These are phyloP conservation scores for Aegilops tauschii DNA, from an alignment of 176 grass and related monocot species.

Conservation along the genomic window DNA sequence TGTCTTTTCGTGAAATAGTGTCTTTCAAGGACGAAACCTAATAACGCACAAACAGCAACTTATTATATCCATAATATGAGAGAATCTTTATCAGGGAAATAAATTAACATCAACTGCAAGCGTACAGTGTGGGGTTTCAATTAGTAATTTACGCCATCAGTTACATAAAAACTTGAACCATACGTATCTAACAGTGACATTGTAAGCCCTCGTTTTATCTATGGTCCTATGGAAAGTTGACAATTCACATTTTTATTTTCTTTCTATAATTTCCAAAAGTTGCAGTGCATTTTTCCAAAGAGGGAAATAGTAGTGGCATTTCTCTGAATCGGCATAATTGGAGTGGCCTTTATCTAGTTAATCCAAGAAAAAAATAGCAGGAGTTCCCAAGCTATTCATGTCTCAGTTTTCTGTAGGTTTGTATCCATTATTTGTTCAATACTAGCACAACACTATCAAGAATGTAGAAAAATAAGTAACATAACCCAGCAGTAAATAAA, in stretches of 20 bases:
- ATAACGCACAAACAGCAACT: slow-evolving; percentile 8
- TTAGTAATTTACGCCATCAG: background rate
- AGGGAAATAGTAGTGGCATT: background rate
- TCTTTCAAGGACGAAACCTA: slow-evolving; percentile 91
- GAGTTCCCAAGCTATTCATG: background rate
- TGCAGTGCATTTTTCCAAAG: background rate
- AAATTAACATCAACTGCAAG: background rate
- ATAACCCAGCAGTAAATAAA: background rate
- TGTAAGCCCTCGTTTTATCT: background rate
- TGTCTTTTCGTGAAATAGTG: slow-evolving; percentile 79
- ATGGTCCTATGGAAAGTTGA: background rate
- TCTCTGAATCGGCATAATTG: background rate
- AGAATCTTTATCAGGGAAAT: background rate
- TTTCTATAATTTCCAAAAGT: background rate
- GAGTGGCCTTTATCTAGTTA: background rate
- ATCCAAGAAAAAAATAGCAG: background rate
- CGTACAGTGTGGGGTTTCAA: background rate
- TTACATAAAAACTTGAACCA: background rate
- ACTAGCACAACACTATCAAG: background rate
- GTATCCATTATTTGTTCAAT: background rate
- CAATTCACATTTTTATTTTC: background rate
- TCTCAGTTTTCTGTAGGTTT: background rate
- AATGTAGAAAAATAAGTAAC: background rate
- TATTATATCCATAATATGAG: background rate
- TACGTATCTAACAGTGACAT: background rate